These are phyloP conservation scores for Crithidia brevicula DNA, from an alignment of 208 protist species.

Conservation along the genomic window DNA sequence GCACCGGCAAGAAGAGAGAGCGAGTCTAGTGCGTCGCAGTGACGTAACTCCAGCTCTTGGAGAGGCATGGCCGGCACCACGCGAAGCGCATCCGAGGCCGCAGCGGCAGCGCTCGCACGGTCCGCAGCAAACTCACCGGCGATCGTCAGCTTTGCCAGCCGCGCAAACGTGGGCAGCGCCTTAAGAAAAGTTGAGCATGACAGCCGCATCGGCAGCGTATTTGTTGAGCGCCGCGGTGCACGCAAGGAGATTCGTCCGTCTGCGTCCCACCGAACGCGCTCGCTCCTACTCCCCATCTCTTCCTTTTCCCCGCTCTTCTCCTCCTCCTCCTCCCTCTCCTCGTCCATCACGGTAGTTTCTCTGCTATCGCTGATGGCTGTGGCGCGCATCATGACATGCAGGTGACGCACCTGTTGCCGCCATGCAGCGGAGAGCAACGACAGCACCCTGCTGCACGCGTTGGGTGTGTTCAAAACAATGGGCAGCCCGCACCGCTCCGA, in stretches of 20 bases:
- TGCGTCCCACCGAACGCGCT: neutral
- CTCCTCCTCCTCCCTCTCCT: neutral
- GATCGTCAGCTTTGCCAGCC: neutral
- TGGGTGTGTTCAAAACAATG: slow-evolving; percentile 3
- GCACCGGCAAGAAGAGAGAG: slow-evolving; percentile 3
- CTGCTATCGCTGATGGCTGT: slow-evolving; percentile 2
- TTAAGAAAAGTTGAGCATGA: slow-evolving; percentile 15
- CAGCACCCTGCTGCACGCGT: slow-evolving; percentile 13
- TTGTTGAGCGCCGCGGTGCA: neutral
- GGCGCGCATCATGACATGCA: neutral
- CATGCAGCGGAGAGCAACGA: neutral
- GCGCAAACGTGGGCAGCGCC: slow-evolving; percentile 9
- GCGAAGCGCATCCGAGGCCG: neutral
- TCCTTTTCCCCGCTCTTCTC: neutral
- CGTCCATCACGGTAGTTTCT: too few relatives aligned
- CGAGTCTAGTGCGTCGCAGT: neutral
- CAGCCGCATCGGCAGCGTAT: neutral
- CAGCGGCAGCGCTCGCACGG: neutral
- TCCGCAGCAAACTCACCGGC: slow-evolving; percentile 9
- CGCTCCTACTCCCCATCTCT: neutral
- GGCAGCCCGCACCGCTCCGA: slow-evolving; percentile 12
- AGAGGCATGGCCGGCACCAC: neutral
- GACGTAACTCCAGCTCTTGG: neutral
- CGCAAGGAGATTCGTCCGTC: neutral
- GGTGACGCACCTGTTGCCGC: slow-evolving; percentile 7